phyloP scores from a whole-genome alignment of 2,329 filamentous ascomycete genomes.

The Knoxdaviesia capensis region DNA sequence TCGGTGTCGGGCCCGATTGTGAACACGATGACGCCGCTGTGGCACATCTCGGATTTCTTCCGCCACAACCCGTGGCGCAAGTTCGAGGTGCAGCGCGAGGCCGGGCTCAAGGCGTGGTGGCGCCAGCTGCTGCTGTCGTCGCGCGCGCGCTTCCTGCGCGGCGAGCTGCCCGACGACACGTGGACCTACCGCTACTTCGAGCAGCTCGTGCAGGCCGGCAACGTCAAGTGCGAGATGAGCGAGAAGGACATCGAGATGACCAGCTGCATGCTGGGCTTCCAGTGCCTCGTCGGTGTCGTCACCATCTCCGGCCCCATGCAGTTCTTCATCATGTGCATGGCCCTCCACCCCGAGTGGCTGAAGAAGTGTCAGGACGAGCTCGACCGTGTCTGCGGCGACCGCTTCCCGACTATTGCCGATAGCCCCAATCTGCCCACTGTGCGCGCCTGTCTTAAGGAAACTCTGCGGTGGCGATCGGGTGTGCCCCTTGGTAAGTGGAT shows the following conservation, averaged over 20 bases:
- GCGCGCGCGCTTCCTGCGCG: constrained; percentile 18
- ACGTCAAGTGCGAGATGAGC: constrained; percentile 17
- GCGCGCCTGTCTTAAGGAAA: constrained; percentile 35
- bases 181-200: constrained; percentile 28
- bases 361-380: constrained; percentile 33
- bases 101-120: constrained; percentile 24
- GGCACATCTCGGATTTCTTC: constrained; percentile 19
- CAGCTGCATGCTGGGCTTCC: constrained; percentile 29
- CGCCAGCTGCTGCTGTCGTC: constrained; percentile 18
- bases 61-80: constrained; percentile 25
- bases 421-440: constrained; percentile 29
- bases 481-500: constrained; percentile 24
- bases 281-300: constrained; percentile 28
- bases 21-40: constrained; percentile 27
- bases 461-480: constrained; percentile 34
- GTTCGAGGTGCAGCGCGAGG: constrained; percentile 22
- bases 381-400: constrained; percentile 31
- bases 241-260: constrained; percentile 23
- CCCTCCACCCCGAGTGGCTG: constrained; percentile 30
- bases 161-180: constrained; percentile 21
- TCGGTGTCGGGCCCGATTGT: constrained; percentile 29
- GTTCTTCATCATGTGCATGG: constrained; percentile 32
- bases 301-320: constrained; percentile 27
- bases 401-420: constrained; percentile 29
- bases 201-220: constrained; percentile 18